Evolutionary conservation across 129 eudicot species (phyloP).

Genomic region (Flaveria linearis): DNA sequence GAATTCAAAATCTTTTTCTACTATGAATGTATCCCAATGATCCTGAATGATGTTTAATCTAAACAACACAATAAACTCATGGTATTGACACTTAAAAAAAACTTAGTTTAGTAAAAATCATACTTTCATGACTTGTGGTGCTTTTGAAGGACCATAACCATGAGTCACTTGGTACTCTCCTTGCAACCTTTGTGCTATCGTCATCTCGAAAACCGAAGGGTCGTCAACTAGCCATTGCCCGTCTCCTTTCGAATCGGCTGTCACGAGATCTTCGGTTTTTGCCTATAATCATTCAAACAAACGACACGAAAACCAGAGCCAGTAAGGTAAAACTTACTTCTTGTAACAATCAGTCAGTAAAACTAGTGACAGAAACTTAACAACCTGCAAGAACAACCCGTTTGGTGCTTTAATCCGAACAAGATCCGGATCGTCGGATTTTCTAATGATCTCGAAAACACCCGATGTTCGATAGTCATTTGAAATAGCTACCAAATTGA

Average conservation of each 20-base stretch:
- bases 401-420: conserved; percentile 65
- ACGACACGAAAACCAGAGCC: neutral
- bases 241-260: conserved; percentile 58
- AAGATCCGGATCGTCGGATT: conserved; percentile 38
- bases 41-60: conserved; percentile 31
- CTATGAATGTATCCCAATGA: conserved; percentile 67
- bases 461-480: conserved; percentile 41
- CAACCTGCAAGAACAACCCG: conserved; percentile 66
- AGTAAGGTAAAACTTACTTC: neutral
- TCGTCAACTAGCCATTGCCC: conserved; percentile 53
- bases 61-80: neutral
- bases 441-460: conserved; percentile 51
- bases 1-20: conserved; percentile 64
- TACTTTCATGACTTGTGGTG: conserved; percentile 71
- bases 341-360: neutral
- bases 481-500: conserved; percentile 37
- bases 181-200: conserved; percentile 12
- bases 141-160: conserved; percentile 66
- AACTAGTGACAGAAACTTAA: neutral
- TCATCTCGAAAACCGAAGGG: conserved; percentile 64
- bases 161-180: conserved; percentile 75
- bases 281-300: conserved; percentile 34
- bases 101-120: neutral
- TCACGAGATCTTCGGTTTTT: conserved; percentile 48
- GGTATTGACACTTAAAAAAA: neutral